phyloP scores from a whole-genome alignment of 2,329 filamentous ascomycete genomes.

The Talaromyces islandicus region DNA sequence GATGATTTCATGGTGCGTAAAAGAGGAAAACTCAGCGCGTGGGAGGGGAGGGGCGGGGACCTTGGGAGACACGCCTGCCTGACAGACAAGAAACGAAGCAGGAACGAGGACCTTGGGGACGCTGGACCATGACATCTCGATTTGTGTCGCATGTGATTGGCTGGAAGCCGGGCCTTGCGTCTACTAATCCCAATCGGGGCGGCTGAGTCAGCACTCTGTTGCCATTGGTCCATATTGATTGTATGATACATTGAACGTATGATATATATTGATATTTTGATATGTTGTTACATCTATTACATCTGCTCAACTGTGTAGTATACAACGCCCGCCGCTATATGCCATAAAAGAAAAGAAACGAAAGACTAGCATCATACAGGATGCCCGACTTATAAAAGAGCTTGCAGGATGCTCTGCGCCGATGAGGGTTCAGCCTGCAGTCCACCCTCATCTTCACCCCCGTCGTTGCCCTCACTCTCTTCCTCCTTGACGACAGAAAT shows the following conservation, averaged over 20 bases:
- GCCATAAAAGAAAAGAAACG: neutral
- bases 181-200: neutral
- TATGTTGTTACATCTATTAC: neutral
- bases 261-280: neutral
- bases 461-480: constrained; percentile 2
- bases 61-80: constrained; percentile 8
- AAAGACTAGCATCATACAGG: neutral
- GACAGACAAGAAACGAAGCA: neutral
- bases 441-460: too few species aligned
- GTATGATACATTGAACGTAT: too few species aligned
- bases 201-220: neutral
- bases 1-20: neutral
- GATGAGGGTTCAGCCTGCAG: neutral
- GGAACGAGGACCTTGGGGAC: constrained; percentile 10
- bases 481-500: constrained; percentile 4
- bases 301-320: neutral
- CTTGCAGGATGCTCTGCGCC: constrained; percentile 2
- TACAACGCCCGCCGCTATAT: constrained; percentile 4
- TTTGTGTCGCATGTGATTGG: neutral
- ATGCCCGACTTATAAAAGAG: neutral
- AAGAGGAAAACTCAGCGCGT: neutral
- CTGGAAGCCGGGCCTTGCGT: neutral
- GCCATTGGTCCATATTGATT: neutral
- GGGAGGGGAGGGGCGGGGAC: constrained; percentile 5
- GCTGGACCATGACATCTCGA: constrained; percentile 9